phyloP scores from a whole-genome alignment of 2,329 filamentous ascomycete genomes.

The Penicillium glabrum region DNA sequence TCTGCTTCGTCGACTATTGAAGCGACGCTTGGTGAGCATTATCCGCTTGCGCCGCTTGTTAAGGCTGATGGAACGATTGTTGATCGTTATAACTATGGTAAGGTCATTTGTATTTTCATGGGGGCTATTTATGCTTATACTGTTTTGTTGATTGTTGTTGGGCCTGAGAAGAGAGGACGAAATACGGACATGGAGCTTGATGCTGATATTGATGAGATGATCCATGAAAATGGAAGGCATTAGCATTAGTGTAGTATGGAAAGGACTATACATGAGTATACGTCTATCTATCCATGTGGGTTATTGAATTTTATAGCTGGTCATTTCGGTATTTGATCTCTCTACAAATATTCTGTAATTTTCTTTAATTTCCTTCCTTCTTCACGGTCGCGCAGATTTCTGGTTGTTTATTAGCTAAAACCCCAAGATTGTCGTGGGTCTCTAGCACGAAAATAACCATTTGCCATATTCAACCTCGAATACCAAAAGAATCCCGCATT shows the following conservation, averaged over 20 bases:
- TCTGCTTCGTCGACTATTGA: constrained; percentile 46
- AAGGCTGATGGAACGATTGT: background rate
- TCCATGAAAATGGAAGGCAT: background rate
- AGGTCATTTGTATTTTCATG: constrained; percentile 3
- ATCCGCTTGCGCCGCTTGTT: constrained; percentile 28
- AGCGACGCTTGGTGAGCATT: constrained; percentile 42
- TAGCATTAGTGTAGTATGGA: background rate
- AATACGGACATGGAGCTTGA: background rate
- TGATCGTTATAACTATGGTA: constrained; percentile 1
- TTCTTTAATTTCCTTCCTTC: no score
- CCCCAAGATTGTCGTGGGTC: no score
- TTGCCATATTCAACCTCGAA: no score
- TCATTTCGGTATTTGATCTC: no score
- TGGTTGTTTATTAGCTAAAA: no score
- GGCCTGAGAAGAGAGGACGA: constrained; percentile 1
- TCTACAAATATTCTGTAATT: no score
- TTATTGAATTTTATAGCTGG: no score
- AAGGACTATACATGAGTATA: no score
- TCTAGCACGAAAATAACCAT: no score
- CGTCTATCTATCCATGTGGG: no score
- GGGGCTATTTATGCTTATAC: constrained; percentile 1
- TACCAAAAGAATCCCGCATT: no score
- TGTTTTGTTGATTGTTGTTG: background rate
- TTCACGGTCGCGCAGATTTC: no score
- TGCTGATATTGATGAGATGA: background rate